phyloP scores from a whole-genome alignment of 1,284 basidiomycete genomes.

The Cryptococcus sp. region DNA sequence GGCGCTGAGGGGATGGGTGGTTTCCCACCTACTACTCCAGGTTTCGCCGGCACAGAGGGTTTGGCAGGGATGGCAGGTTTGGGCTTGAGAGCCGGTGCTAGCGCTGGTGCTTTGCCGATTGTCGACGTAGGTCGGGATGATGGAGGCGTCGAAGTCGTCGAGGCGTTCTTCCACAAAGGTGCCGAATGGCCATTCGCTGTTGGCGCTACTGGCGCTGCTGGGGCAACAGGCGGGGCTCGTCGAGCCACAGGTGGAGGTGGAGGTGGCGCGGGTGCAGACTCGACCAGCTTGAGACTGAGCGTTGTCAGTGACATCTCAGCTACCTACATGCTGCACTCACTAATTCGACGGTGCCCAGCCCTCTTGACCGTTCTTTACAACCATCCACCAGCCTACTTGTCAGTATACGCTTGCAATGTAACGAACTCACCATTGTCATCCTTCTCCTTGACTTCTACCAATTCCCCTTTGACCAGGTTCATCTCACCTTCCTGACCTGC shows the following conservation, averaged over 20 bases:
- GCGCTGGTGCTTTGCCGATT: conserved; percentile 47
- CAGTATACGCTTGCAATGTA: conserved; percentile 16
- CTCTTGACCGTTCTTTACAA: conserved; percentile 79
- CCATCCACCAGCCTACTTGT: conserved; percentile 81
- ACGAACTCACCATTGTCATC: conserved; percentile 72
- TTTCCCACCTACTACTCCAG: conserved; percentile 22
- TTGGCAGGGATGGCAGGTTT: conserved; percentile 55
- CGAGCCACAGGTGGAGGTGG: conserved; percentile 63
- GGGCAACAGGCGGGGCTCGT: conserved; percentile 52
- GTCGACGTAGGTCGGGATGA: conserved; percentile 59
- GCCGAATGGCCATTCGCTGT: conserved; percentile 10
- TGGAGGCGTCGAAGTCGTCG: conserved; percentile 57
- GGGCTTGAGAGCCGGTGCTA: conserved; percentile 55
- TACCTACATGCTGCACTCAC: conserved; percentile 15
- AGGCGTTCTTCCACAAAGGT: conserved; percentile 52
- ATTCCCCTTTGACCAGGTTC: conserved; percentile 82
- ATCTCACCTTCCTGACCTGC: conserved; percentile 90
- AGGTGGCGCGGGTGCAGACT: conserved; percentile 62
- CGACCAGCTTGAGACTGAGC: conserved; percentile 11
- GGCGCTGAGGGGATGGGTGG: conserved; percentile 45
- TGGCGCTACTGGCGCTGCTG: conserved; percentile 59
- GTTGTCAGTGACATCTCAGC: not conserved
- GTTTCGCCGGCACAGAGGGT: conserved; percentile 36
- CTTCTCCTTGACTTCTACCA: conserved; percentile 90
- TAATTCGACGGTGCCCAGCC: conserved; percentile 98